A percentile compares a stretch with the other conserved stretches of the same genome.
Conservation (phyloP, 2,329 filamentous ascomycete genomes). For the Bipolaris sorokiniana region DNA sequence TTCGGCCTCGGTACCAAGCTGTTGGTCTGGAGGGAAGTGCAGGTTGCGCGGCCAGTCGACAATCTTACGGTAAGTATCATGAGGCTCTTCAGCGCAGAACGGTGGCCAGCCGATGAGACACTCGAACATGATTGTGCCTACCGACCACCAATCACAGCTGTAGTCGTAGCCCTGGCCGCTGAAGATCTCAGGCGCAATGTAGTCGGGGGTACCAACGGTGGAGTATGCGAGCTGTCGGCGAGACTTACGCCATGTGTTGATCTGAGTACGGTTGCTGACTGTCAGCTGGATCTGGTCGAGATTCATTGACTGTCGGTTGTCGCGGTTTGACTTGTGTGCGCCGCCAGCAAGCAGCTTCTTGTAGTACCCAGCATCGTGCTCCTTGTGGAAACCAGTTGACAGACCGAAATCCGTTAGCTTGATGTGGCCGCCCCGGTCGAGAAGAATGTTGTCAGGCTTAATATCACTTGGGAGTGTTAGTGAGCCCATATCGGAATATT, state of each 20-base stretch:
- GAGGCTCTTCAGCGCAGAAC: slow-evolving; percentile 96
- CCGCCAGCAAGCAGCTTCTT: slow-evolving; percentile 86
- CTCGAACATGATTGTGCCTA: slow-evolving; percentile 99
- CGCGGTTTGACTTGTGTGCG: slow-evolving; percentile 53
- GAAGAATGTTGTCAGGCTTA: slow-evolving; percentile 97
- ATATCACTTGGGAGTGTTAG: slow-evolving; percentile 74
- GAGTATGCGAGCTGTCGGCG: slow-evolving; percentile 96
- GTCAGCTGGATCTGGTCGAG: slow-evolving; percentile 98
- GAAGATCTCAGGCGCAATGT: slow-evolving; percentile 98
- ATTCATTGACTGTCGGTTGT: slow-evolving; percentile 89
- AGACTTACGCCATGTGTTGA: slow-evolving; percentile 98
- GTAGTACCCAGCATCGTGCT: slow-evolving; percentile 98
- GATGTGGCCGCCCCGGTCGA: slow-evolving; percentile 94
- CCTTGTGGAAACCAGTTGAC: slow-evolving; percentile 96
- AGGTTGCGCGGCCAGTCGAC: slow-evolving; percentile 96
- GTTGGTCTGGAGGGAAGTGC: slow-evolving; percentile 95
- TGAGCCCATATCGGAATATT: background rate
- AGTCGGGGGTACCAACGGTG: slow-evolving; percentile 96
- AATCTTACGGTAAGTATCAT: slow-evolving; percentile 98
- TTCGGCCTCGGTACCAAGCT: slow-evolving; percentile 85
- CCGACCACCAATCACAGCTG: slow-evolving; percentile 98
- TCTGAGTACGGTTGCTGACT: slow-evolving; percentile 95
- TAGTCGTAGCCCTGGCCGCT: slow-evolving; percentile 95
- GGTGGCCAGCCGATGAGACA: slow-evolving; percentile 98
- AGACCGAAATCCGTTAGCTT: slow-evolving; percentile 98